A percentile compares a stretch with the other conserved stretches of the same genome.
Conservation (phyloP, 495 filamentous ascomycete genomes). For the Aeminium ludgeri region DNA sequence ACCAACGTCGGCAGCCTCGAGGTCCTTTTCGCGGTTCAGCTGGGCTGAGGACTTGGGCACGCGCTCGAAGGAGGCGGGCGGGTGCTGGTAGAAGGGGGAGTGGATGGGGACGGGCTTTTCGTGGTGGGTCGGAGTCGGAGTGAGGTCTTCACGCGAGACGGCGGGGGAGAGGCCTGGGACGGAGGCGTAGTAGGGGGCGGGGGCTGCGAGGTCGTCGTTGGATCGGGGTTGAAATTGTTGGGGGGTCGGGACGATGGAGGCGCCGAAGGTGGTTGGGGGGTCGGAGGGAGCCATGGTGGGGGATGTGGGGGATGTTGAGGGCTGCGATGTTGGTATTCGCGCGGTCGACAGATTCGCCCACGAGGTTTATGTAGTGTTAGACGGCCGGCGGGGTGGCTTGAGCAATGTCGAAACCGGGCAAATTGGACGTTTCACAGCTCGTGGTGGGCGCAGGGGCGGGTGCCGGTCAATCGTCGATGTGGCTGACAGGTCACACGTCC, state of each 20-base stretch:
- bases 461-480: too few species aligned
- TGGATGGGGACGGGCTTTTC: slow-evolving; percentile 21
- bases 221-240: neutral
- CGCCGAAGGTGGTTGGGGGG: slow-evolving; percentile 10
- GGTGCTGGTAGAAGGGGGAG: slow-evolving; percentile 44
- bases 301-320: neutral
- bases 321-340: neutral
- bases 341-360: neutral
- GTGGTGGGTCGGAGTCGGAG: neutral
- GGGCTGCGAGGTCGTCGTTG: slow-evolving; percentile 4
- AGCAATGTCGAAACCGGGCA: too few species aligned
- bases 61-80: slow-evolving; percentile 34
- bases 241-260: slow-evolving; percentile 4
- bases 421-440: too few species aligned
- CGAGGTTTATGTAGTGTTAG: too few species aligned
- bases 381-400: too few species aligned
- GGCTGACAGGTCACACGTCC: too few species aligned
- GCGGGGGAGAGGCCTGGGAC: slow-evolving; percentile 8
- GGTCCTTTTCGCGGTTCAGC: slow-evolving; percentile 22
- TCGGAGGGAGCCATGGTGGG: slow-evolving; percentile 1
- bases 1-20: slow-evolving; percentile 16
- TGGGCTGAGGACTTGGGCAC: slow-evolving; percentile 20
- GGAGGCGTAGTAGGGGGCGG: slow-evolving; percentile 8
- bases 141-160: slow-evolving; percentile 7
- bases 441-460: too few species aligned